Conservation (phyloP, 1,284 basidiomycete species). For the Sporisorium graminicola region DNA sequence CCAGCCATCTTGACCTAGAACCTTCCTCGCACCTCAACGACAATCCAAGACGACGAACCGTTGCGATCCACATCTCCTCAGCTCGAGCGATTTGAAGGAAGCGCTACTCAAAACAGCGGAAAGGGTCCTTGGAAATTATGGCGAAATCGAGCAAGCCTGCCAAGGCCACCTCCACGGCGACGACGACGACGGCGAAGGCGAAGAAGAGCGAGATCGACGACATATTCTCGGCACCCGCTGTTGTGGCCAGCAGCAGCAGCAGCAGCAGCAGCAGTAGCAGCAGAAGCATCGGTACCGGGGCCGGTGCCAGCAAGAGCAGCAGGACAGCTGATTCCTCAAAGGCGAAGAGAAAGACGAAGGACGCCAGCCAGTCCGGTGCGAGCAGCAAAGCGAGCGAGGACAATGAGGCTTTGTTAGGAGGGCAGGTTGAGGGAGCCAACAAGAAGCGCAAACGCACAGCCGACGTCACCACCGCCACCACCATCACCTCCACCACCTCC, state of each 20-base stretch:
- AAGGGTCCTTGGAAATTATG: neutral
- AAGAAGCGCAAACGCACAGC: slow-evolving; percentile 5
- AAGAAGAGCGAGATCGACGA: neutral
- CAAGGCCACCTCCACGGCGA: neutral
- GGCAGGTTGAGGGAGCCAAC: too few species aligned
- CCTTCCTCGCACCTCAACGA: too few species aligned
- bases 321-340: neutral
- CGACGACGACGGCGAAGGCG: neutral
- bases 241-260: neutral
- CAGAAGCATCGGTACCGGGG: too few species aligned
- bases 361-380: neutral
- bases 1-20: too few species aligned
- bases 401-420: too few species aligned
- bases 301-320: neutral
- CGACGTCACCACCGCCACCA: neutral
- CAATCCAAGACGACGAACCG: too few species aligned
- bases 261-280: neutral
- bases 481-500: neutral
- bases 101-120: too few species aligned
- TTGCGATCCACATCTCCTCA: too few species aligned
- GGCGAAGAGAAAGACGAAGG: neutral
- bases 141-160: neutral
- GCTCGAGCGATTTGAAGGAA: too few species aligned
- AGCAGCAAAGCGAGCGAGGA: neutral
- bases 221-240: neutral